phyloP scores from a whole-genome alignment of 78 protist genomes.

The Guillardia theta region DNA sequence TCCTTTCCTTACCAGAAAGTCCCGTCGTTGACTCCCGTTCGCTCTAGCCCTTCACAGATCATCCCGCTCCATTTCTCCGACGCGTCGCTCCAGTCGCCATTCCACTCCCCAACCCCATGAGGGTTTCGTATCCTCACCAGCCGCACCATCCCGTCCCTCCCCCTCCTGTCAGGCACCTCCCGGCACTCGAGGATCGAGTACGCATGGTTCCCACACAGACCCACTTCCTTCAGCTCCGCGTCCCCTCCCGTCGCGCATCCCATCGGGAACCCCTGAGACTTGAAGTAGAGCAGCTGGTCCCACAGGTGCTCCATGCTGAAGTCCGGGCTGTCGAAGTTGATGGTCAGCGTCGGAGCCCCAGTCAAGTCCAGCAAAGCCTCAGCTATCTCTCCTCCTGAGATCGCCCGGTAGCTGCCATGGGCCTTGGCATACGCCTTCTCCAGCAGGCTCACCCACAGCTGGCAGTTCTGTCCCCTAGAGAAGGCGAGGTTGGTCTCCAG shows the following conservation, averaged over 20 bases:
- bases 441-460: conserved; percentile 1
- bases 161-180: background rate
- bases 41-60: background rate
- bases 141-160: background rate
- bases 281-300: conserved; percentile 13
- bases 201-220: conserved; percentile 40
- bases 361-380: conserved; percentile 43
- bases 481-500: conserved; percentile 4
- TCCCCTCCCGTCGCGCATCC: conserved; percentile 2
- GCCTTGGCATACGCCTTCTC: conserved; percentile 52
- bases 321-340: background rate
- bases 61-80: background rate
- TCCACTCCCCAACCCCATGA: conserved; percentile 42
- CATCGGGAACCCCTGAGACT: conserved; percentile 28
- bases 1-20: too few species aligned
- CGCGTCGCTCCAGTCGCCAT: conserved; percentile 39
- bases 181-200: conserved; percentile 43
- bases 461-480: background rate
- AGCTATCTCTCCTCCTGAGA: conserved; percentile 30
- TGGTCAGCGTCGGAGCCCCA: background rate
- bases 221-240: background rate
- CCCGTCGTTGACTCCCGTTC: conserved; percentile 49
- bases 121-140: conserved; percentile 44
- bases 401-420: conserved; percentile 38
- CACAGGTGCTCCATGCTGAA: conserved; percentile 39